Percentiles rank a stretch among this genome's conserved stretches.
Conservation (phyloP, 2,329 filamentous ascomycete species). For the Sphaerulina vaccinii region DNA sequence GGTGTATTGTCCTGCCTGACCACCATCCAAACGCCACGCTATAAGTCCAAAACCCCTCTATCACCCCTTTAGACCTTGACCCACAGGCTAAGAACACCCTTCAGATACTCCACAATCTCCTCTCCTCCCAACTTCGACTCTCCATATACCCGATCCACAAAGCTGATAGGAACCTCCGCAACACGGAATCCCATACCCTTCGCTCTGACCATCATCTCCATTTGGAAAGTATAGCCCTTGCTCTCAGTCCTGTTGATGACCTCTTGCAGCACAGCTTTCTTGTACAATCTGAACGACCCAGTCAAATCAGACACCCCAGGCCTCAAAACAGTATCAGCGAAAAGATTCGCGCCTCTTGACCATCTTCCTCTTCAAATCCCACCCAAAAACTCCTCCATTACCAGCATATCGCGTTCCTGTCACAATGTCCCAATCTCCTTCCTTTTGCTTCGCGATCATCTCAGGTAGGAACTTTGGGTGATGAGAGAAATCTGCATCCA, state of each 20-base stretch:
- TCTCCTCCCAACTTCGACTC: slow-evolving; percentile 92
- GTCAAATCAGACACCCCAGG: slow-evolving; percentile 95
- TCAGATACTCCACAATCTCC: slow-evolving; percentile 95
- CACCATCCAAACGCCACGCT: too few relatives aligned
- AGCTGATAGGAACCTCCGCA: slow-evolving; percentile 91
- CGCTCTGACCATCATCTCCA: slow-evolving; percentile 98
- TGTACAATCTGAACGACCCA: slow-evolving; percentile 91
- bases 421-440: slow-evolving; percentile 87
- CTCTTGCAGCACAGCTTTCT: slow-evolving; percentile 82
- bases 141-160: slow-evolving; percentile 92
- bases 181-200: slow-evolving; percentile 95
- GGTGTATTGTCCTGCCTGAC: too few relatives aligned
- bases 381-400: slow-evolving; percentile 83
- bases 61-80: slow-evolving; percentile 45
- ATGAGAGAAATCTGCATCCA: slow-evolving; percentile 99
- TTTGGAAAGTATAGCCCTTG: slow-evolving; percentile 98
- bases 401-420: slow-evolving; percentile 93
- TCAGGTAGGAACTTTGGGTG: slow-evolving; percentile 98
- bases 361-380: slow-evolving; percentile 81
- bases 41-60: neutral
- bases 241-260: slow-evolving; percentile 88
- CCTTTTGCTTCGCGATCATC: slow-evolving; percentile 82
- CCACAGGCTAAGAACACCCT: slow-evolving; percentile 55
- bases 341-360: slow-evolving; percentile 89
- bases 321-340: slow-evolving; percentile 89